A percentile compares a stretch with the other conserved stretches of the same genome.
Evolutionary conservation across 805 yeast genomes (phyloP).

Genomic region (Candida hungchunana): DNA sequence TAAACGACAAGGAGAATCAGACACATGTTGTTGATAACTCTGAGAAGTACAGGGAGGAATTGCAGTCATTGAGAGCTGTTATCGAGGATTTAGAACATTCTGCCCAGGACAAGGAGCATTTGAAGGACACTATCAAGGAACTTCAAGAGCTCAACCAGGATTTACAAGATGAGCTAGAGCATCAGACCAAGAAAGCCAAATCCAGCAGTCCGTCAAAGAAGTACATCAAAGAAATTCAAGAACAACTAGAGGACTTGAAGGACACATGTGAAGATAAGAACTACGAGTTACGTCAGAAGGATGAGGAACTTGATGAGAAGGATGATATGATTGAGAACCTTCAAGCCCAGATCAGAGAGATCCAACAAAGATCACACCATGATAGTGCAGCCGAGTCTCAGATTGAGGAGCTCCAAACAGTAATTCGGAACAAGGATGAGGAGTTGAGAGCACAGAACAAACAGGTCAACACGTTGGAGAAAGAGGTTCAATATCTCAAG

Average conservation of each 20-base stretch:
- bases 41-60: slow-evolving; percentile 7
- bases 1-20: slow-evolving; percentile 5
- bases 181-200: slow-evolving; percentile 3
- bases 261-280: slow-evolving; percentile 14
- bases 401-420: slow-evolving; percentile 12
- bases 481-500: slow-evolving; percentile 2
- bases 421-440: slow-evolving; percentile 14
- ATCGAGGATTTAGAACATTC: slow-evolving; percentile 5
- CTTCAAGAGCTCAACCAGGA: slow-evolving; percentile 13
- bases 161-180: slow-evolving; percentile 10
- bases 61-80: slow-evolving; percentile 2
- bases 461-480: slow-evolving; percentile 3
- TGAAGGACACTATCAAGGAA: slow-evolving; percentile 8
- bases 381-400: slow-evolving; percentile 14
- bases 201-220: slow-evolving; percentile 15
- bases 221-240: slow-evolving; percentile 18
- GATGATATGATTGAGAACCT: slow-evolving; percentile 16
- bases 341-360: slow-evolving; percentile 16
- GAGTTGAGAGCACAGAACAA: slow-evolving; percentile 14
- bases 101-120: slow-evolving; percentile 6
- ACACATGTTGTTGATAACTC: slow-evolving; percentile 1
- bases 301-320: slow-evolving; percentile 20
- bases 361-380: slow-evolving; percentile 11
- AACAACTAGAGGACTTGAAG: slow-evolving; percentile 16
- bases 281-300: slow-evolving; percentile 18